phyloP scores from a whole-genome alignment of 2,329 filamentous ascomycete species.

The Fusarium armeniacum region DNA sequence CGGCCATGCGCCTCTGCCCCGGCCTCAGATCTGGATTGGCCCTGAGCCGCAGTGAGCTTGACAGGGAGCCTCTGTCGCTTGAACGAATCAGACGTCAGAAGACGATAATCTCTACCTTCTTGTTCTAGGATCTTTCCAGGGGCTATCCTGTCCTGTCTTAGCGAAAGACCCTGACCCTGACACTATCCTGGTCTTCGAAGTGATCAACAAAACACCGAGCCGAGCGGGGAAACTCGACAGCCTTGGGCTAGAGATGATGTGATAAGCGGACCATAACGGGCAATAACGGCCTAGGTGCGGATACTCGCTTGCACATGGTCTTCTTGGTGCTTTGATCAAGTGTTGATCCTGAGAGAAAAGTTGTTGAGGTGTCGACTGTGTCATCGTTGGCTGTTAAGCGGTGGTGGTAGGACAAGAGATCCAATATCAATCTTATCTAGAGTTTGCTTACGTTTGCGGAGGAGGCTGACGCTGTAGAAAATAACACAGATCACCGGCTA shows the following conservation, averaged over 20 bases:
- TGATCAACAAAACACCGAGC: conserved; percentile 34
- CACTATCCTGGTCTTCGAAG: not conserved
- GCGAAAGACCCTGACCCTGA: conserved; percentile 26
- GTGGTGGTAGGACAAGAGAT: conserved; percentile 14
- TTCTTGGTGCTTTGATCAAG: not conserved
- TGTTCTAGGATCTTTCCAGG: conserved; percentile 31
- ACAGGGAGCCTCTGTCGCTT: conserved; percentile 25
- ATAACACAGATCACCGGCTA: conserved; percentile 26
- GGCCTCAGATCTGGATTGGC: conserved; percentile 59
- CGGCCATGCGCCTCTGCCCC: conserved; percentile 45
- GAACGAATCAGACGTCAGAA: conserved; percentile 28
- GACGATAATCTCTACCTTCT: conserved; percentile 21
- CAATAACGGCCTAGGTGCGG: conserved; percentile 28
- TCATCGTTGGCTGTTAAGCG: not conserved
- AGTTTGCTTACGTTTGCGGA: conserved; percentile 30
- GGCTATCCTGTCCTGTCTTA: conserved; percentile 25
- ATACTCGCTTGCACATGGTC: conserved; percentile 2
- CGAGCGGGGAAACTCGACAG: conserved; percentile 33
- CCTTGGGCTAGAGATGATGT: conserved; percentile 29
- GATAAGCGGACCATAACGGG: conserved; percentile 40
- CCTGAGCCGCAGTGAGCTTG: conserved; percentile 47
- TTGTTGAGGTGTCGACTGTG: not conserved
- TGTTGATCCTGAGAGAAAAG: not conserved
- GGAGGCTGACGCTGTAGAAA: conserved; percentile 20
- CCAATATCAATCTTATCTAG: conserved; percentile 29